Evolutionary conservation across 495 filamentous ascomycete genomes (phyloP).

Genomic region (Podospora australis): DNA sequence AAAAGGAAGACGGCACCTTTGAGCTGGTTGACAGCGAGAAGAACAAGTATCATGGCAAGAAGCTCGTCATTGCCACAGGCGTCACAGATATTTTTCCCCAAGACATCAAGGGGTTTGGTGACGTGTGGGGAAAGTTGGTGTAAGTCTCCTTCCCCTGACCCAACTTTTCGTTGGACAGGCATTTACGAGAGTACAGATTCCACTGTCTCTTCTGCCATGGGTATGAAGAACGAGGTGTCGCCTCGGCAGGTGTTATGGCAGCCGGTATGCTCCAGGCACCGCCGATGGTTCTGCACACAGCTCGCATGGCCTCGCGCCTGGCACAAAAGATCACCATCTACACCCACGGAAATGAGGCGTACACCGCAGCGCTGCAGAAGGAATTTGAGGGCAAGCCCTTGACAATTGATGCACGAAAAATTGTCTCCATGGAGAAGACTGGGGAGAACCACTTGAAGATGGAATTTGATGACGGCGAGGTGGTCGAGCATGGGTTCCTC

Average conservation of each 20-base stretch:
- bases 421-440: not conserved
- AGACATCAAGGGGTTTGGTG: slow-evolving; percentile 28
- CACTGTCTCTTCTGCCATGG: slow-evolving; percentile 26
- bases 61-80: slow-evolving; percentile 46
- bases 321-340: slow-evolving; percentile 13
- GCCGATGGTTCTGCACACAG: slow-evolving; percentile 6
- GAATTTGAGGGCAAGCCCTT: not conserved
- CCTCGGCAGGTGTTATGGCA: slow-evolving; percentile 14
- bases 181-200: slow-evolving; percentile 9
- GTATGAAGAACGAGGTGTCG: slow-evolving; percentile 14
- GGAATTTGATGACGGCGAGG: slow-evolving; percentile 13
- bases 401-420: not conserved
- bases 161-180: not conserved
- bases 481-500: slow-evolving; percentile 13
- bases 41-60: slow-evolving; percentile 33
- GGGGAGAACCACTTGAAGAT: not conserved
- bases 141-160: slow-evolving; percentile 10
- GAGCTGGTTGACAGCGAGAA: slow-evolving; percentile 28
- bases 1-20: slow-evolving; percentile 26
- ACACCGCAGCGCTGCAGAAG: slow-evolving; percentile 6
- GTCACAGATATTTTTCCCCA: slow-evolving; percentile 35
- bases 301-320: slow-evolving; percentile 11
- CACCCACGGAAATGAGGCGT: slow-evolving; percentile 15
- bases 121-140: slow-evolving; percentile 39
- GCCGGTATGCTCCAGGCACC: not conserved